Evolutionary conservation across 2,329 filamentous ascomycete genomes (phyloP).

Genomic region (Ustulina deusta): DNA sequence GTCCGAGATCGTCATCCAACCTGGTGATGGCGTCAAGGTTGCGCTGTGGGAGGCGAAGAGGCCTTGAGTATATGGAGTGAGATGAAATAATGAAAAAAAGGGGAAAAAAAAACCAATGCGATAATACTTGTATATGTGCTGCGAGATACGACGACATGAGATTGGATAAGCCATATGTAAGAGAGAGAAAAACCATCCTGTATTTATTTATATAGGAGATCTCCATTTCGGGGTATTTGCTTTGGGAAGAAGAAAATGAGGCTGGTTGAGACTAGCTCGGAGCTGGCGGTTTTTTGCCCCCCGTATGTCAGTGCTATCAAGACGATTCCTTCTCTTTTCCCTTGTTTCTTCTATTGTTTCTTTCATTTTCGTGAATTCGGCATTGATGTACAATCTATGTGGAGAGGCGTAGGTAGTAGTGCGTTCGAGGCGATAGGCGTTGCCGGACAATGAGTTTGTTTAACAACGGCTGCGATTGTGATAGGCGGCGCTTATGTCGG

Average conservation of each 20-base stretch:
- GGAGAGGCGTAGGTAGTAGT: neutral
- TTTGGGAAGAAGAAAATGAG: neutral
- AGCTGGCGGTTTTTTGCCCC: neutral
- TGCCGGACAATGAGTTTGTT: neutral
- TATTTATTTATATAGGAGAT: too few species aligned
- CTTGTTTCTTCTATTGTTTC: neutral
- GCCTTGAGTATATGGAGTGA: conserved; percentile 11
- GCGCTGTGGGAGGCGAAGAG: conserved; percentile 64
- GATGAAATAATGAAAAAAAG: neutral
- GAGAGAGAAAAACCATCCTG: neutral
- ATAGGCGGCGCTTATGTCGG: neutral
- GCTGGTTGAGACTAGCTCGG: neutral
- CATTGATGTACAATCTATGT: neutral
- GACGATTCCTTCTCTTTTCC: neutral
- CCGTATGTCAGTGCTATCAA: neutral
- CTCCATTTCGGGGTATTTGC: neutral
- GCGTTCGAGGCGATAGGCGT: neutral
- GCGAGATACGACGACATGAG: neutral
- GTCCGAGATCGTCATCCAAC: conserved; percentile 70
- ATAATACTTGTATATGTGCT: conserved; percentile 1
- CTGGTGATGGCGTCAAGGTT: conserved; percentile 68
- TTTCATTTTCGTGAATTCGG: neutral
- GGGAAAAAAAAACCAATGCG: neutral
- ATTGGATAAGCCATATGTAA: conserved; percentile 7
- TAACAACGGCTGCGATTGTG: neutral